Evolutionary conservation across 2,329 filamentous ascomycete species (phyloP), one percentile per base, ranked within the genome.

Genomic region (Penicillium sp.): DNA sequence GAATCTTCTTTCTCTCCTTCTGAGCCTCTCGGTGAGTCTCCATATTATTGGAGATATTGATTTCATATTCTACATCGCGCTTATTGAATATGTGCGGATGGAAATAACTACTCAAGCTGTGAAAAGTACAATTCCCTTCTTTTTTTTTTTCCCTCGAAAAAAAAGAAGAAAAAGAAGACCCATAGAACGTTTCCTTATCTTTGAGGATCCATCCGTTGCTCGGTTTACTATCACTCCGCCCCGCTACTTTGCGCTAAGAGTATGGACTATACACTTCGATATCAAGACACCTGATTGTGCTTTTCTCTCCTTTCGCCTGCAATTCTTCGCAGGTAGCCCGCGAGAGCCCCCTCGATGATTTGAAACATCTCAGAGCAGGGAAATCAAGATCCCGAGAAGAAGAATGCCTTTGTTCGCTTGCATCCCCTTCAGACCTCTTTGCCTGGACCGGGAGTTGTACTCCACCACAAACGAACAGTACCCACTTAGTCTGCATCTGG

Each of bases 11-110:
- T 11, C 2, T 14, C 30, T 37, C 6, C 35, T 45, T 42, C 22
- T 41, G 33, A 55, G 47, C 36, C 35, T 36, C 46, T 55, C 61
- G 61, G 61, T 63, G 61, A 64, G 51, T 55, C 46, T 57, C 35
- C 30, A 42, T 10, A 42, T 28, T n/a, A 28, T 42, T 0, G 4
- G 4, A 45, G 43, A 4, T 25, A 25, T 33, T 33, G 19, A 11
- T 44, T 44, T 22, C 33, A 22, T 33, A 22, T 22, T 31, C 19
- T 45, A 45, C n/a, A 25, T 33, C 30, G 14, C 30, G 14, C 9
- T 9, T 35, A 10, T 35, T 35, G 43, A 25, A 33, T 33, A 22
- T 45, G 7, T 35, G 19, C 19, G 19, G 12, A 45, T n/a, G 8
- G 7, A 16, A 8, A 3, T 8, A 12, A 25, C 17, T 22, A 25